Percentiles rank a stretch among this genome's conserved stretches.
Conservation (phyloP, 257 asterid species). For the Solanum acaule region DNA sequence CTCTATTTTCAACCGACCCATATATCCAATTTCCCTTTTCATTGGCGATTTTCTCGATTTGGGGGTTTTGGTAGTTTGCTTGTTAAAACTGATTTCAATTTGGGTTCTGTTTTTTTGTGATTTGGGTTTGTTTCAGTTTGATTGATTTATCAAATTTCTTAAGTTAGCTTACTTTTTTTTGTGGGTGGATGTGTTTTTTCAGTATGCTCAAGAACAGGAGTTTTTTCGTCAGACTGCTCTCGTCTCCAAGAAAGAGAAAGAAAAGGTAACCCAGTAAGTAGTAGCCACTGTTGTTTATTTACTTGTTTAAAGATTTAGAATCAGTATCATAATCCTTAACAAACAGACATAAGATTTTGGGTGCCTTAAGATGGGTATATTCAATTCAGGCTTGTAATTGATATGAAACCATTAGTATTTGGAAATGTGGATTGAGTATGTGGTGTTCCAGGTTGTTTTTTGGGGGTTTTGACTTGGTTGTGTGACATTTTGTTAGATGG, state of each 20-base stretch:
- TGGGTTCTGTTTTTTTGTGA: neutral
- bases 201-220: conserved; percentile 99
- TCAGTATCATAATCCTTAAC: neutral
- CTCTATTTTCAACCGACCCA: neutral
- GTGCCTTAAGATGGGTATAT: neutral
- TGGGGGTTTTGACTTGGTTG: neutral
- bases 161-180: neutral
- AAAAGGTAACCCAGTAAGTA: conserved; percentile 54
- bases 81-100: neutral
- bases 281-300: conserved; percentile 4
- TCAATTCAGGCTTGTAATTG: neutral
- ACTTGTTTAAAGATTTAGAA: neutral
- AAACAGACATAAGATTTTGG: neutral
- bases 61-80: neutral
- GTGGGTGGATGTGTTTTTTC: conserved; percentile 9
- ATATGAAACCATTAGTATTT: neutral
- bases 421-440: neutral
- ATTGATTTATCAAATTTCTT: neutral
- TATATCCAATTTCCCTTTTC: neutral
- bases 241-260: conserved; percentile 84
- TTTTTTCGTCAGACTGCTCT: conserved; percentile 88
- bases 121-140: neutral
- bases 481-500: conserved; percentile 47
- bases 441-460: neutral
- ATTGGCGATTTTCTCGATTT: neutral